phyloP scores from a whole-genome alignment of 371 early-diverging fungal genomes.

The Haplosporangium sp. region DNA sequence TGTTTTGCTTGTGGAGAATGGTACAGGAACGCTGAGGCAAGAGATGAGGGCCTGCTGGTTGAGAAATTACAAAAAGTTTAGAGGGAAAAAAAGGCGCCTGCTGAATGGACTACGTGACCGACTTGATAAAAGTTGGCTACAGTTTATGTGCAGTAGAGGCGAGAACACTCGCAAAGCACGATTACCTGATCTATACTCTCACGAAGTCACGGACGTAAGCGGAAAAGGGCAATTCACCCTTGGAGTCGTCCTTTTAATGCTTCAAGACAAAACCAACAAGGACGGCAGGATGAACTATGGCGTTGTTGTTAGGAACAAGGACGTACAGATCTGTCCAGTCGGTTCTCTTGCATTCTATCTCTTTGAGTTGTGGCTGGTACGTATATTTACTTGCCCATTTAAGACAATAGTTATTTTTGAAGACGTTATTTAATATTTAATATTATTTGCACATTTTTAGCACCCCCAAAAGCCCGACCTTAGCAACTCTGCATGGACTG shows the following conservation, averaged over 20 bases:
- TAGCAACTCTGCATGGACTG: not conserved
- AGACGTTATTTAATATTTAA: not conserved
- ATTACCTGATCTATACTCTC: not conserved
- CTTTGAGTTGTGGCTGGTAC: slow-evolving; percentile 13
- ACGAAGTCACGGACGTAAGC: not conserved
- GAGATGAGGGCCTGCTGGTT: slow-evolving; percentile 6
- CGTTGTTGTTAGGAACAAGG: slow-evolving; percentile 23
- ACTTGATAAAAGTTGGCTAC: slow-evolving; percentile 10
- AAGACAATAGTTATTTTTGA: not conserved
- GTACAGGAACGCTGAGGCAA: not conserved
- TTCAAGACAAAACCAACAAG: slow-evolving; percentile 11
- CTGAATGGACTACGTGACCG: slow-evolving; percentile 6
- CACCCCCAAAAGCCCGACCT: not conserved
- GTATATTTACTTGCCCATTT: not conserved
- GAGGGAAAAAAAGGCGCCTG: not conserved
- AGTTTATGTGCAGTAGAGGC: too few species aligned
- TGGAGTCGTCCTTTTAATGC: slow-evolving; percentile 12
- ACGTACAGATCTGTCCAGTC: too few species aligned
- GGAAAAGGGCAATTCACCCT: slow-evolving; percentile 10
- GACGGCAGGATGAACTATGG: slow-evolving; percentile 3
- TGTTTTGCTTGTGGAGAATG: not conserved
- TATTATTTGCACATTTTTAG: not conserved
- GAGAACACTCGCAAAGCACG: slow-evolving; percentile 2
- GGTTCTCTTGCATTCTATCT: slow-evolving; percentile 11
- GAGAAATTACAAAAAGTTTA: not conserved